phyloP scores from a whole-genome alignment of 768 basidiomycete genomes.

The Panellus pusillus region DNA sequence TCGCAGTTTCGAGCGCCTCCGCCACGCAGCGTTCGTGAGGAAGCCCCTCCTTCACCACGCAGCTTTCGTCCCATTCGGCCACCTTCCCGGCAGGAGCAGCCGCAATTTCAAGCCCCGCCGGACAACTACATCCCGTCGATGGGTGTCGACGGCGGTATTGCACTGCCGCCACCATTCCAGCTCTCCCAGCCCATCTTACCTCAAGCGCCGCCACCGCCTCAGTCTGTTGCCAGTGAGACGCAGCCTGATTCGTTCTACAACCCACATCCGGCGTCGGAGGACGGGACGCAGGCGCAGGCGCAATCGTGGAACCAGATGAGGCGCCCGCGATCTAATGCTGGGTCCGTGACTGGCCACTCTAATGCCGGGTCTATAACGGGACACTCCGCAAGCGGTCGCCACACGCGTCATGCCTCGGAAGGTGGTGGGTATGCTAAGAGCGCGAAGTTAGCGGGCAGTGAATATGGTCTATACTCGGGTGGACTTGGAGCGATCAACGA shows the following conservation, averaged over 20 bases:
- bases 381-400: conserved; percentile 6
- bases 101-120: conserved; percentile 11
- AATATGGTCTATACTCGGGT: not conserved
- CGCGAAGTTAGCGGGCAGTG: not conserved
- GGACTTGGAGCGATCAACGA: conserved; percentile 17
- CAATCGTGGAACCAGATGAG: conserved; percentile 15
- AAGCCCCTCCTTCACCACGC: not conserved
- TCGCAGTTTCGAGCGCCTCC: not conserved
- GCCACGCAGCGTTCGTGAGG: not conserved
- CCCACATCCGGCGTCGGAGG: not conserved
- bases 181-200: conserved; percentile 9
- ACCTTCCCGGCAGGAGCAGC: not conserved
- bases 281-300: not conserved
- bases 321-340: conserved; percentile 19
- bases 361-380: conserved; percentile 8
- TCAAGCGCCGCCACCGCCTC: not conserved
- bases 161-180: conserved; percentile 20
- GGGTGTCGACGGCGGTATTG: conserved; percentile 13
- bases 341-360: conserved; percentile 11
- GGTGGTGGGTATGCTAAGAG: conserved; percentile 4
- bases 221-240: not conserved
- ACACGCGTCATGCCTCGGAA: conserved; percentile 16
- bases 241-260: conserved; percentile 12
- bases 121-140: conserved; percentile 23
- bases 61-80: not conserved